A percentile compares a stretch with the other conserved stretches of the same genome.
phyloP scores from a whole-genome alignment of 306 rosid genomes.

The Prunus campanulata region DNA sequence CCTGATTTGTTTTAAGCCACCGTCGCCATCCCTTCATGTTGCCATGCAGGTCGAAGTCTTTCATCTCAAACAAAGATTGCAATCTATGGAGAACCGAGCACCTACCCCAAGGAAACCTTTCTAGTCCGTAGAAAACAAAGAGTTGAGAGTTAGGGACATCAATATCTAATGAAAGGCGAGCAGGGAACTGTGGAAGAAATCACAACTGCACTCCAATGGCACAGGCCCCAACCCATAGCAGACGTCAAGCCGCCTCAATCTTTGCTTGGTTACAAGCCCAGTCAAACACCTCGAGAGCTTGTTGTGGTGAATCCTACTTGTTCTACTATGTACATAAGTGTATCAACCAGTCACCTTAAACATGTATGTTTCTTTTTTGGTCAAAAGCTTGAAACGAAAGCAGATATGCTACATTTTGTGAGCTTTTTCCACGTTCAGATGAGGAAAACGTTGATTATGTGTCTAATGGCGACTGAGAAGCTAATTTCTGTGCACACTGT shows the following conservation, averaged over 20 bases:
- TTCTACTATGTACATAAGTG: conserved; percentile 19
- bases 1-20: not conserved
- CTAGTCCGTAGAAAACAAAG: conserved; percentile 23
- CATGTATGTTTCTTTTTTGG: not conserved
- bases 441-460: not conserved
- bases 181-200: not conserved
- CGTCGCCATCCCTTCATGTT: not conserved
- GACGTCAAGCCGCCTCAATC: conserved; percentile 1
- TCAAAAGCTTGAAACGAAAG: not conserved
- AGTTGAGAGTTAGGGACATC: not conserved
- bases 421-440: not conserved
- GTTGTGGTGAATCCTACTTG: not conserved
- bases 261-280: not conserved
- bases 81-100: conserved; percentile 84
- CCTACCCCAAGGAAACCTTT: conserved; percentile 92
- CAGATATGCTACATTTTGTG: not conserved
- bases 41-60: conserved; percentile 79
- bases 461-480: not conserved
- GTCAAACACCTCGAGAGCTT: not conserved
- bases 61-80: conserved; percentile 93
- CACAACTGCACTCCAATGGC: not conserved
- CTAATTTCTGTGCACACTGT: not conserved
- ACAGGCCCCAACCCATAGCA: not conserved
- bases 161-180: not conserved
- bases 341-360: not conserved